These are phyloP conservation scores for Malassezia restricta DNA, from an alignment of 1,284 basidiomycete genomes.

Conservation along the genomic window DNA sequence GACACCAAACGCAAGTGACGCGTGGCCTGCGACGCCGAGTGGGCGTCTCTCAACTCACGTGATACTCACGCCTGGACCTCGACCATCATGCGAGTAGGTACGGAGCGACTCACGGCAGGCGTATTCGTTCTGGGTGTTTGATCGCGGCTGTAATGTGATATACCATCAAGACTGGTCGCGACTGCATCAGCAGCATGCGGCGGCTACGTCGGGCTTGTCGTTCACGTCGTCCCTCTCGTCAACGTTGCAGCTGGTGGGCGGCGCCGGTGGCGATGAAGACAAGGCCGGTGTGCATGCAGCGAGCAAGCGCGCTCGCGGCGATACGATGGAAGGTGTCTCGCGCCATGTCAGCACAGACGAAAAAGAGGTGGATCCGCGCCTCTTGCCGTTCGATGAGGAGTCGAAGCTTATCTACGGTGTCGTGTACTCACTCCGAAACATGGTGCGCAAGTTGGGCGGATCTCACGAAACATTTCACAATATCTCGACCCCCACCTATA, in stretches of 20 bases:
- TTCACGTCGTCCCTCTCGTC: slow-evolving; percentile 28
- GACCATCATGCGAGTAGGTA: too few relatives aligned
- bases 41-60: background rate
- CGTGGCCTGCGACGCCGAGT: background rate
- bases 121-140: slow-evolving; percentile 44
- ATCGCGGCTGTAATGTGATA: slow-evolving; percentile 37
- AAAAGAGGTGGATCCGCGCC: background rate
- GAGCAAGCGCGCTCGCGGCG: slow-evolving; percentile 4
- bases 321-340: slow-evolving; percentile 22
- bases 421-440: slow-evolving; percentile 76
- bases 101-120: slow-evolving; percentile 15
- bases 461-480: slow-evolving; percentile 65
- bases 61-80: too few relatives aligned
- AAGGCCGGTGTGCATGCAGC: background rate
- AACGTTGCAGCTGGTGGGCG: slow-evolving; percentile 26
- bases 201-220: slow-evolving; percentile 16
- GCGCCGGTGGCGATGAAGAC: background rate
- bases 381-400: slow-evolving; percentile 78
- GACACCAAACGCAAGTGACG: background rate
- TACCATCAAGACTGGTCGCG: slow-evolving; percentile 44
- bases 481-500: slow-evolving; percentile 83
- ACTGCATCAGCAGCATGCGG: slow-evolving; percentile 16
- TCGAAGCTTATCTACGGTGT: slow-evolving; percentile 95
- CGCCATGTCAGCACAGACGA: background rate
- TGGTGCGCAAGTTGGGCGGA: slow-evolving; percentile 70